These are phyloP conservation scores for Senecio squalidus DNA, from an alignment of 140 eudicot species.

Conservation along the genomic window DNA sequence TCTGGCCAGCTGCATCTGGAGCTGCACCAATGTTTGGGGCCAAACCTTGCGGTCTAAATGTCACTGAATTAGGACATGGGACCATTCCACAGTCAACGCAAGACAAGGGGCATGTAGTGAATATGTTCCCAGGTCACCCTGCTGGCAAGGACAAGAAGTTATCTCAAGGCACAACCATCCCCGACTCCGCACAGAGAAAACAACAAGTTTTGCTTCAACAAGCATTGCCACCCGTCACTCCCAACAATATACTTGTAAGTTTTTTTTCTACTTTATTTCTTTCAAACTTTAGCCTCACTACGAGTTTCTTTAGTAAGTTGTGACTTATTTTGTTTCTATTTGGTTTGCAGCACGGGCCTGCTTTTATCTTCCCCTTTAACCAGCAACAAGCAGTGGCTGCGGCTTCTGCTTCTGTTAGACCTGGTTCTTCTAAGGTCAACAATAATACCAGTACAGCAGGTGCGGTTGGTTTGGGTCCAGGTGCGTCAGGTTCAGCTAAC, in stretches of 20 bases:
- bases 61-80: slow-evolving; percentile 44
- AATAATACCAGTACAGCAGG: slow-evolving; percentile 30
- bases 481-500: slow-evolving; percentile 34
- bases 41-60: slow-evolving; percentile 56
- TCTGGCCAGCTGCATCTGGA: slow-evolving; percentile 79
- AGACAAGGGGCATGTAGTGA: slow-evolving; percentile 49
- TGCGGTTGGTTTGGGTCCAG: slow-evolving; percentile 25
- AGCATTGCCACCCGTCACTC: slow-evolving; percentile 65
- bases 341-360: slow-evolving; percentile 66
- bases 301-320: neutral
- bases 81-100: slow-evolving; percentile 41
- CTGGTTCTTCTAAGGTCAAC: slow-evolving; percentile 45
- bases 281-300: too few species aligned
- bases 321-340: slow-evolving; percentile 7
- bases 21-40: slow-evolving; percentile 72
- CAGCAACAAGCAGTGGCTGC: slow-evolving; percentile 80
- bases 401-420: slow-evolving; percentile 60
- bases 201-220: slow-evolving; percentile 75
- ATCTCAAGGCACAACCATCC: slow-evolving; percentile 31
- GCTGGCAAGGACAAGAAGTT: slow-evolving; percentile 50
- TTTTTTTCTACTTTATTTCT: too few species aligned
- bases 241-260: slow-evolving; percentile 69
- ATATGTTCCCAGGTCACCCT: slow-evolving; percentile 40
- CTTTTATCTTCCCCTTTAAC: slow-evolving; percentile 80
- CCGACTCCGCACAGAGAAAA: slow-evolving; percentile 61